phyloP scores from a whole-genome alignment of 306 rosid genomes.

The Rosa chinensis region DNA sequence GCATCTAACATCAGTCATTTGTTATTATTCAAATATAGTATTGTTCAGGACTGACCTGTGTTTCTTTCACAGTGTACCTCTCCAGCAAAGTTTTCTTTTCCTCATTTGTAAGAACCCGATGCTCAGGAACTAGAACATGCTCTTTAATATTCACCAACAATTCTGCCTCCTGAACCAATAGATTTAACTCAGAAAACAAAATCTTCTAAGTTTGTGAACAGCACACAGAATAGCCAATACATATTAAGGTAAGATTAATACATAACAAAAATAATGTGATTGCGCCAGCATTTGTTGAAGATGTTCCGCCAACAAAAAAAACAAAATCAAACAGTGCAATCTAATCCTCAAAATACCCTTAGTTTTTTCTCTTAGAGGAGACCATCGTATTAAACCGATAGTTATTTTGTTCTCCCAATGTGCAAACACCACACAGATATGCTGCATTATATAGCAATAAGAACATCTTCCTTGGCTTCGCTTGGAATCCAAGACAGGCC shows the following conservation, averaged over 20 bases:
- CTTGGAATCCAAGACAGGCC: neutral
- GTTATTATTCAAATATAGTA: neutral
- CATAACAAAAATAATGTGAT: neutral
- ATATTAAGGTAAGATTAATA: neutral
- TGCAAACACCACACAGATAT: neutral
- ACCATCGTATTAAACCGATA: neutral
- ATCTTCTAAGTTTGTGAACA: neutral
- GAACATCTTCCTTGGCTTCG: neutral
- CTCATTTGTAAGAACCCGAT: constrained; percentile 52
- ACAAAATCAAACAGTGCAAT: neutral
- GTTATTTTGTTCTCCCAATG: neutral
- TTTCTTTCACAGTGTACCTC: constrained; percentile 79
- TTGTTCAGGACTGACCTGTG: constrained; percentile 52
- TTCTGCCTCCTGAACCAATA: constrained; percentile 66
- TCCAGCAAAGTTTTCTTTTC: constrained; percentile 83
- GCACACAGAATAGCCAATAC: neutral
- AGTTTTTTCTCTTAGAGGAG: neutral
- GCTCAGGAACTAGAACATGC: constrained; percentile 76
- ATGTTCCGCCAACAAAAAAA: neutral
- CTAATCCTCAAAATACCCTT: neutral
- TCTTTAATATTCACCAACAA: constrained; percentile 63
- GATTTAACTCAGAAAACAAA: neutral
- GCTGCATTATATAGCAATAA: neutral
- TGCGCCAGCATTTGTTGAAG: neutral
- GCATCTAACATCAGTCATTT: neutral